Conservation (phyloP, 768 basidiomycete genomes). For the Lactifluus hygrophoroides region DNA sequence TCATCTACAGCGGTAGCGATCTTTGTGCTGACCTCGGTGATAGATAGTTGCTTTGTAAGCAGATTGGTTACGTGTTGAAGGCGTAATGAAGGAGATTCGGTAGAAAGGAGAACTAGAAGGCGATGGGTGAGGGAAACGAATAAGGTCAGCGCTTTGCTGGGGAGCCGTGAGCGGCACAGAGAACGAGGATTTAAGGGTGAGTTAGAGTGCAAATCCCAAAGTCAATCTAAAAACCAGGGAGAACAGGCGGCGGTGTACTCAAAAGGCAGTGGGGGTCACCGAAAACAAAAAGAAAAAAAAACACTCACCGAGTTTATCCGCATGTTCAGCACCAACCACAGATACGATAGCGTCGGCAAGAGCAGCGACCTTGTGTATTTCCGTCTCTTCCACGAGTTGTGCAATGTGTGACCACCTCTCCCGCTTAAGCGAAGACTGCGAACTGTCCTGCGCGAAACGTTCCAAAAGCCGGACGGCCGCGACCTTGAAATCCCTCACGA, state of each 20-base stretch:
- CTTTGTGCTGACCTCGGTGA: constrained; percentile 74
- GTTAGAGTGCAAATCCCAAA: too few relatives aligned
- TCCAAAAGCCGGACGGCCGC: constrained; percentile 61
- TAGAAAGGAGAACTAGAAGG: constrained; percentile 51
- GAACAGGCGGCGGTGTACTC: too few relatives aligned
- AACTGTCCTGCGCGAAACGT: constrained; percentile 40
- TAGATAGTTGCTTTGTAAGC: constrained; percentile 67
- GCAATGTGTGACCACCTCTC: constrained; percentile 66
- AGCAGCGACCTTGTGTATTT: constrained; percentile 54
- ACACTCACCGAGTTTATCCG: constrained; percentile 60
- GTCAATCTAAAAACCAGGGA: too few relatives aligned
- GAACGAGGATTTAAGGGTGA: too few relatives aligned
- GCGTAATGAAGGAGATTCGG: constrained; percentile 51
- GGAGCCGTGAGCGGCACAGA: not conserved
- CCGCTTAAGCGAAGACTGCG: constrained; percentile 37
- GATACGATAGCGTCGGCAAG: constrained; percentile 73
- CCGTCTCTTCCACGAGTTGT: constrained; percentile 63
- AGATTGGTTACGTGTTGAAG: constrained; percentile 60
- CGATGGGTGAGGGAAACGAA: not conserved
- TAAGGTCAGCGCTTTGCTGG: not conserved
- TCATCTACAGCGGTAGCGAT: constrained; percentile 76
- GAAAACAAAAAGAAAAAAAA: not conserved
- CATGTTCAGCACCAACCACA: constrained; percentile 52
- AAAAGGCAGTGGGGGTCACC: not conserved
- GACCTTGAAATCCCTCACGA: constrained; percentile 59